These are phyloP conservation scores for Aspergillus felis DNA, from an alignment of 2,329 filamentous ascomycete species.

Conservation along the genomic window DNA sequence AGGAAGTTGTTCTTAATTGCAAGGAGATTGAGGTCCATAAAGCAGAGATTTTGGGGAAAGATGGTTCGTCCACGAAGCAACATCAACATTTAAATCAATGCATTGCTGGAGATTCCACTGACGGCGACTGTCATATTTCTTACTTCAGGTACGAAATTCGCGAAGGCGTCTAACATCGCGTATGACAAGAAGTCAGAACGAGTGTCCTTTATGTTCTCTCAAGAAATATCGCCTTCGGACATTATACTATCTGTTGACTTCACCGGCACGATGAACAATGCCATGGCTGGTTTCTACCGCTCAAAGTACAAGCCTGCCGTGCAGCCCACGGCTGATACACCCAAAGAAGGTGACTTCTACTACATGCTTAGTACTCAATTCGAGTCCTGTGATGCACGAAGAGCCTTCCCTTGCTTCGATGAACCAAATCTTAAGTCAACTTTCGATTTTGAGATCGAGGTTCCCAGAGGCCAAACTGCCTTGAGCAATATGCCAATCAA, in stretches of 20 bases:
- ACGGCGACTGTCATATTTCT: neutral
- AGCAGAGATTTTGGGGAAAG: slow-evolving; percentile 40
- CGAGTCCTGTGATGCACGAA: slow-evolving; percentile 89
- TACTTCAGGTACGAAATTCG: slow-evolving; percentile 22
- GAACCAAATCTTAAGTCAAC: slow-evolving; percentile 96
- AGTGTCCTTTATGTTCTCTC: slow-evolving; percentile 70
- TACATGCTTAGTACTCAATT: slow-evolving; percentile 94
- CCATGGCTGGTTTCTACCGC: slow-evolving; percentile 91
- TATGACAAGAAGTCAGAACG: slow-evolving; percentile 85
- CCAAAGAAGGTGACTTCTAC: slow-evolving; percentile 62
- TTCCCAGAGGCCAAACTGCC: slow-evolving; percentile 82
- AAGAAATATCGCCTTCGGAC: slow-evolving; percentile 64
- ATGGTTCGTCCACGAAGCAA: slow-evolving; percentile 26
- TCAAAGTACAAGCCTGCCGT: slow-evolving; percentile 85
- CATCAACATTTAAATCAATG: neutral
- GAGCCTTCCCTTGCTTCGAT: slow-evolving; percentile 96
- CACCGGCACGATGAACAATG: slow-evolving; percentile 77
- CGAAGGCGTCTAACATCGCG: slow-evolving; percentile 61
- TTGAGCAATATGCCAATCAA: slow-evolving; percentile 96
- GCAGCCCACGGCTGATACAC: slow-evolving; percentile 70
- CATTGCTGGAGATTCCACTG: neutral
- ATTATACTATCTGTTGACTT: slow-evolving; percentile 72
- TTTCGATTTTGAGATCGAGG: slow-evolving; percentile 89
- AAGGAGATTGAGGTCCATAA: slow-evolving; percentile 74
- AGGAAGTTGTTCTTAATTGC: slow-evolving; percentile 77